A percentile compares a stretch with the other conserved stretches of the same genome.
Evolutionary conservation across 2,329 filamentous ascomycete species (phyloP).

Genomic region (Juglanconis juglandina): DNA sequence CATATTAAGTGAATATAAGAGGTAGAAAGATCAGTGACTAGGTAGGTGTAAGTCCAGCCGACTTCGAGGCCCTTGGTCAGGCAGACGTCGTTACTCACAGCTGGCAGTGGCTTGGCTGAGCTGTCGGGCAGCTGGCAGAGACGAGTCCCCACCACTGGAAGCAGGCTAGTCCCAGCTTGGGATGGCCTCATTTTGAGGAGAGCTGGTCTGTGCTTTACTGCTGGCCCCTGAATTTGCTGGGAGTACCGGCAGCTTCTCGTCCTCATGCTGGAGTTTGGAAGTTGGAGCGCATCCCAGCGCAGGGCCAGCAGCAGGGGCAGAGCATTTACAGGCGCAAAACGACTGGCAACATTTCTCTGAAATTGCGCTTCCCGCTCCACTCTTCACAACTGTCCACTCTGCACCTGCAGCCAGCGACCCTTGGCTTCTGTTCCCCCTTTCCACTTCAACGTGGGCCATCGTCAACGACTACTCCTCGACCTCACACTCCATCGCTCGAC

Average conservation of each 20-base stretch:
- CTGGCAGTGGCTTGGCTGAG: background rate
- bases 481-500: background rate
- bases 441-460: constrained; percentile 15
- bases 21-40: background rate
- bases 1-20: background rate
- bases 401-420: constrained; percentile 9
- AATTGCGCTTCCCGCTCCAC: constrained; percentile 18
- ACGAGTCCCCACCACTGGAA: background rate
- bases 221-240: constrained; percentile 6
- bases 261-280: background rate
- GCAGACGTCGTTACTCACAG: background rate
- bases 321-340: background rate
- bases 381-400: background rate
- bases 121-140: background rate
- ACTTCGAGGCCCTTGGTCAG: background rate
- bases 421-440: constrained; percentile 18
- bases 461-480: constrained; percentile 1
- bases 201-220: background rate
- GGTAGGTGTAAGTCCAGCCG: background rate
- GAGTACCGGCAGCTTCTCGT: background rate
- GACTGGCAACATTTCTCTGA: constrained; percentile 12
- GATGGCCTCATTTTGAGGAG: background rate
- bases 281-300: background rate
- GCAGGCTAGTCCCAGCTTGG: background rate
- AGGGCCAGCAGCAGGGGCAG: background rate